phyloP scores from a whole-genome alignment of 2,329 filamentous ascomycete genomes.

The Fusarium xylarioides region DNA sequence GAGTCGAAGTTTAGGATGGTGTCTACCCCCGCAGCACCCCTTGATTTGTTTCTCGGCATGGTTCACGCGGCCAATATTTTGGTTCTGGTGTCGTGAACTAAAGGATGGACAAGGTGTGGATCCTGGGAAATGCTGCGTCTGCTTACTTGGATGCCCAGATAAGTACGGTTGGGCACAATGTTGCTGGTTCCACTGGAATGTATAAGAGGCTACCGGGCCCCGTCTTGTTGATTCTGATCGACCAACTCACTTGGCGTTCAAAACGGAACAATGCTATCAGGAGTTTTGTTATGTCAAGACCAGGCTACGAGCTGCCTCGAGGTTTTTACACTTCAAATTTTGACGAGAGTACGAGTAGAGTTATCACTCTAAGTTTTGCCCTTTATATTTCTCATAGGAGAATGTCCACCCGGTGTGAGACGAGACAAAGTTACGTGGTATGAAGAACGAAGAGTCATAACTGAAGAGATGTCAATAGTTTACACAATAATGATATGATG shows the following conservation, averaged over 20 bases:
- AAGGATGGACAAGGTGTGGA: conserved; percentile 18
- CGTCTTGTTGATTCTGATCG: background rate
- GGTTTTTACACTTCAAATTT: background rate
- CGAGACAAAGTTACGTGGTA: background rate
- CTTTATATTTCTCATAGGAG: background rate
- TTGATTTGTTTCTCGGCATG: conserved; percentile 25
- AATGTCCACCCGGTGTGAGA: background rate
- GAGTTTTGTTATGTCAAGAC: background rate
- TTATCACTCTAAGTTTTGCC: background rate
- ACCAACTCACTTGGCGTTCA: background rate
- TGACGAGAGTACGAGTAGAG: background rate
- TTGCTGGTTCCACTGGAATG: conserved; percentile 3
- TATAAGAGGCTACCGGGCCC: conserved; percentile 28
- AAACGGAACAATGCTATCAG: background rate
- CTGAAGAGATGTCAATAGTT: background rate
- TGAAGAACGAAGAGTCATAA: background rate
- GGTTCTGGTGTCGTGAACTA: conserved; percentile 16
- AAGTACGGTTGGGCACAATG: background rate
- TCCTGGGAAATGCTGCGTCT: conserved; percentile 1
- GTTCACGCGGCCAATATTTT: conserved; percentile 16
- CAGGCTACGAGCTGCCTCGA: background rate
- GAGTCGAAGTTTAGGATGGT: conserved; percentile 19
- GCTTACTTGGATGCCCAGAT: conserved; percentile 10
- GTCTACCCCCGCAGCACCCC: conserved; percentile 12
- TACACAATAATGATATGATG: background rate